Evolutionary conservation across 352 stramenopile genomes (phyloP).

Genomic region (Globisporangium heterothallicum): DNA sequence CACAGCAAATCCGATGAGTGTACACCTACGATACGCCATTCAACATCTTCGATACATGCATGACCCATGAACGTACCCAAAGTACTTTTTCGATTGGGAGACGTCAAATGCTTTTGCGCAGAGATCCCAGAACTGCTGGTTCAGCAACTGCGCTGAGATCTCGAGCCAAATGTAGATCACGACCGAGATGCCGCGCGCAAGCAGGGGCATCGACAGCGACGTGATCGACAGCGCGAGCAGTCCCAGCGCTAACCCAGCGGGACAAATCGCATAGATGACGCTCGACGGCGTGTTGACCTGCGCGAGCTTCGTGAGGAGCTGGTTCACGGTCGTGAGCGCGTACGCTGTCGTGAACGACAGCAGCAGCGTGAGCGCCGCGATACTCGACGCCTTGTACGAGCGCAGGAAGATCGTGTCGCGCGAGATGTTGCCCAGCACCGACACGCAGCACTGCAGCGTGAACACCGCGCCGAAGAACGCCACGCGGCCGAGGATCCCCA

Average conservation of each 20-base stretch:
- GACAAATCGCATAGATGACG: constrained; percentile 51
- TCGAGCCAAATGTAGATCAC: constrained; percentile 82
- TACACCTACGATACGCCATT: too few species aligned
- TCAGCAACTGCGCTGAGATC: constrained; percentile 64
- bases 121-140: constrained; percentile 85
- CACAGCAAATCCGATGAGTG: not conserved
- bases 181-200: constrained; percentile 45
- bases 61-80: constrained; percentile 33
- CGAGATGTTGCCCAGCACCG: constrained; percentile 71
- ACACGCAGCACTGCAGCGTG: constrained; percentile 72
- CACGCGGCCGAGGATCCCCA: constrained; percentile 34
- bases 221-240: constrained; percentile 39
- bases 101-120: constrained; percentile 80
- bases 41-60: too few species aligned
- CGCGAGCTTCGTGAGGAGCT: constrained; percentile 27
- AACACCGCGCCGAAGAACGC: constrained; percentile 81
- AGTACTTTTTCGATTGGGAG: constrained; percentile 80
- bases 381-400: constrained; percentile 57
- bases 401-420: constrained; percentile 81
- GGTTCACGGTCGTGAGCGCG: constrained; percentile 41
- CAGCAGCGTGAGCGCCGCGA: constrained; percentile 66
- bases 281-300: constrained; percentile 19
- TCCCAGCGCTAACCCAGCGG: constrained; percentile 31
- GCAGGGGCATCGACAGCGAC: constrained; percentile 36
- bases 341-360: constrained; percentile 74